Evolutionary conservation across 2,329 filamentous ascomycete species (phyloP), one percentile per base, ranked within the genome.

Genomic region (Xylaria sp.): DNA sequence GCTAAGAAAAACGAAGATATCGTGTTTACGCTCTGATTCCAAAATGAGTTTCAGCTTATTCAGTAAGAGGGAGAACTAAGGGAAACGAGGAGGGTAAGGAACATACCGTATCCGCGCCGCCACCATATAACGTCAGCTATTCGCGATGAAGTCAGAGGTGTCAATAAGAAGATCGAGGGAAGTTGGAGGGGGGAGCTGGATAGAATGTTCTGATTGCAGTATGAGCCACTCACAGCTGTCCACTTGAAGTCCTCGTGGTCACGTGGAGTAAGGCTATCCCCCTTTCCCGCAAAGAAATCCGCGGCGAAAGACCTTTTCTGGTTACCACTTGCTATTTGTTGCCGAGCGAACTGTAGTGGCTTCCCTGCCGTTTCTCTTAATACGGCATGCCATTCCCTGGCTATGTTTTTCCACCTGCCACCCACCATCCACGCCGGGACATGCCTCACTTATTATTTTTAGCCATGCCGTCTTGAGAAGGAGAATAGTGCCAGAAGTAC

Each of bases 1-100:
- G 78, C 78, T 2, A 84, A 71, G 67, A 80, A 82, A 71, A 84
- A 85, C 0, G 60, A 55, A 2, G 71, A 66, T 3, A 82, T 64
- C 0, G 78, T 72, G 0, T 74, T 79, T 0, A 80, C 77, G 2
- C 77, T 83, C 79, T 80, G 42, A 57, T 57, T 47, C 42, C 1
- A 1, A 17, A 11, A 33, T 57, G 2, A 60, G 25, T 19, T 19
- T 42, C 12, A 12, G 4, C 23, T 7, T 12, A 12, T 42, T 23
- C 6, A 3, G 2, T 15, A 23, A 23, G n/a, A 40, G 21, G 14
- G 46, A 4, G 9, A 31, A 31, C 28, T 5, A 31, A 9, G 28
- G 28, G 9, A 31, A 31, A 31, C 9, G 28, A 31, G 9, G 9
- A 31, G 28, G 9, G 5, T 9, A 31, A 31, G 28, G 9, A n/a